Evolutionary conservation across 768 basidiomycete species (phyloP), one percentile per base, ranked within the genome.

Genomic region (Strobilomyces echinocephalus): DNA sequence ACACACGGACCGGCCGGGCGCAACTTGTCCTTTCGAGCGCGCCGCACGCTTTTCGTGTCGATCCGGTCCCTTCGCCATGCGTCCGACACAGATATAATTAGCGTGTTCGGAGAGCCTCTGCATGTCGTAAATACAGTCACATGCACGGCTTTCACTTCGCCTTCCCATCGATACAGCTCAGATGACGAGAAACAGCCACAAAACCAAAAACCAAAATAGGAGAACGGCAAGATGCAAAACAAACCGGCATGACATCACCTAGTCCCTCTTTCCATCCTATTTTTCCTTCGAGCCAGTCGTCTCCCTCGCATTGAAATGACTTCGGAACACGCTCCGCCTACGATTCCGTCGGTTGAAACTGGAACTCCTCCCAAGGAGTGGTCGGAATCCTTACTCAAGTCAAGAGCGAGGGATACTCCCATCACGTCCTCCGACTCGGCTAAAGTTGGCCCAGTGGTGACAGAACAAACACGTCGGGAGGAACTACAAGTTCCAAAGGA

Each of bases 181-280:
- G 18, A 39, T 20, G 35, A 36, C 15, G 16, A 3, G 15, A 16
- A 16, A 34, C 1, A n/a, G n/a, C n/a, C n/a, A n/a, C n/a, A n/a
- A n/a, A n/a, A n/a, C n/a, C n/a, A 2, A 21, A 49, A 47, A 44
- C 14, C n/a, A 18, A 35, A 55, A 46, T 45, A 48, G 24, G 38
- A 24, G 52, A 35, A 14, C 63, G 62, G 63, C 63, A 55, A 14
- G 0, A 39, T 40, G 34, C 21, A 31, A 47, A 43, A 30, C 16
- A 8, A 24, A 7, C 44, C 63, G 62, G 60, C 60, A 65, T 65
- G 64, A 65, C 64, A 67, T 65, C 64, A 65, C 38, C 52, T 50
- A 42, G 60, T 49, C 63, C 35, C 33, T 7, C 28, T 34, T 31
- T 30, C 31, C 31, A 8, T 38, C 26, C 26, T 5, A 26, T 12